Evolutionary conservation across 164 flowering plant species (phyloP), one percentile per base, ranked within the genome.

Genomic region (Liquidambar formosana): DNA sequence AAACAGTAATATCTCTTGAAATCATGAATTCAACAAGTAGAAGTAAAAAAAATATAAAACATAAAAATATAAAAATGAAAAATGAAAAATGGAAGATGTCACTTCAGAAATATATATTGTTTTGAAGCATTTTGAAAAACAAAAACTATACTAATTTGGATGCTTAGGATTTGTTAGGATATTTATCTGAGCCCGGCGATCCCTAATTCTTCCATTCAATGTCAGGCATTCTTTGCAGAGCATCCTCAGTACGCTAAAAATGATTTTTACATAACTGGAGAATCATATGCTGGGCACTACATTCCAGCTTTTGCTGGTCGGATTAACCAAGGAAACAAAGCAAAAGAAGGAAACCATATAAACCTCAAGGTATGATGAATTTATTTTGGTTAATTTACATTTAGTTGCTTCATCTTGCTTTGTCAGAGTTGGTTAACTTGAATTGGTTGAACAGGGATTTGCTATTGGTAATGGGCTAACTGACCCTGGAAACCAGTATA

Each of bases 401-500:
- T 57, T 14, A 57, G 28, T 15, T 13, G 38, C 33, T 25, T 25
- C 38, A 14, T 33, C 27, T 57, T 28, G 27, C 13, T 21, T 68
- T 27, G 2, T 2, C 47, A 57, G 26, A 59, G 28, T 22, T 57
- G 12, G 52, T 43, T 28, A 25, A 57, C 51, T 6, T 27, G 21
- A 27, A 16, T 8, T 61, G 44, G 22, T 61, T 26, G 61, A 47
- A 64, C 83, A 80, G 83, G 83, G 83, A 54, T 77, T 80, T 75
- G 83, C 83, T 18, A 80, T 80, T 64, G 81, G 83, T 11, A 77
- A 80, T 65, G 81, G 81, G 41, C 79, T 77, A 15, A 80, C 81
- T 23, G 57, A 80, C 72, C 83, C 83, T 56, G 75, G 6, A 49
- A 68, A 72, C 63, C 83, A 77, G 63, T 77, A 77, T 68, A 63